Evolutionary conservation across 75 land plant genomes (phyloP).

Genomic region (Ceratopteris richardii): DNA sequence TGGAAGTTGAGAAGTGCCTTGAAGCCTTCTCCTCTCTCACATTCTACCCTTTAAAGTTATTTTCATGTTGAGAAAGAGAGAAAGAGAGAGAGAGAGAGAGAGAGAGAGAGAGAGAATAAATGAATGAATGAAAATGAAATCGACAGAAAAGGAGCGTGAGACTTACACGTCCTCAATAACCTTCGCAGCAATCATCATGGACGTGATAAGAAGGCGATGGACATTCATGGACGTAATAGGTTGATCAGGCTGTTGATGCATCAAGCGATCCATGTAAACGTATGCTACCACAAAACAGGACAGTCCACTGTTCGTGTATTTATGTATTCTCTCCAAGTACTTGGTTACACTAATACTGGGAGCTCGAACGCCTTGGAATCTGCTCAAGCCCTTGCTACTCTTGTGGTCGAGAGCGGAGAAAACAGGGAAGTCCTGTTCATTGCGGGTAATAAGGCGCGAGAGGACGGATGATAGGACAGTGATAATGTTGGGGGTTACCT

Average conservation of each 20-base stretch:
- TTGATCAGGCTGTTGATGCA: slow-evolving; percentile 26
- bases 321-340: slow-evolving; percentile 61
- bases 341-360: slow-evolving; percentile 44
- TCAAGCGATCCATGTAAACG: slow-evolving; percentile 48
- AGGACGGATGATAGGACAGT: too few relatives aligned
- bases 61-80: too few relatives aligned
- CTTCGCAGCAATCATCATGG: slow-evolving; percentile 66
- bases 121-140: too few relatives aligned
- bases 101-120: too few relatives aligned
- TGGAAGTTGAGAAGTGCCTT: too few relatives aligned
- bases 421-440: too few relatives aligned
- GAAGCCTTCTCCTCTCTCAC: too few relatives aligned
- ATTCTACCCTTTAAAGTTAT: too few relatives aligned
- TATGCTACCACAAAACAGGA: slow-evolving; percentile 56
- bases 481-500: too few relatives aligned
- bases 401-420: too few relatives aligned
- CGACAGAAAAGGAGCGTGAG: neutral
- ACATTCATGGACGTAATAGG: slow-evolving; percentile 54
- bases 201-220: slow-evolving; percentile 64
- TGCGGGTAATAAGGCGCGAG: too few relatives aligned
- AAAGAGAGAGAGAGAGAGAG: too few relatives aligned
- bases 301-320: slow-evolving; percentile 63
- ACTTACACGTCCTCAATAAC: slow-evolving; percentile 78
- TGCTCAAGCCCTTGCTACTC: neutral
- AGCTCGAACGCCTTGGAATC: slow-evolving; percentile 48